These are phyloP conservation scores for Zarea fungicola DNA, from an alignment of 2,329 filamentous ascomycete genomes.

Conservation along the genomic window DNA sequence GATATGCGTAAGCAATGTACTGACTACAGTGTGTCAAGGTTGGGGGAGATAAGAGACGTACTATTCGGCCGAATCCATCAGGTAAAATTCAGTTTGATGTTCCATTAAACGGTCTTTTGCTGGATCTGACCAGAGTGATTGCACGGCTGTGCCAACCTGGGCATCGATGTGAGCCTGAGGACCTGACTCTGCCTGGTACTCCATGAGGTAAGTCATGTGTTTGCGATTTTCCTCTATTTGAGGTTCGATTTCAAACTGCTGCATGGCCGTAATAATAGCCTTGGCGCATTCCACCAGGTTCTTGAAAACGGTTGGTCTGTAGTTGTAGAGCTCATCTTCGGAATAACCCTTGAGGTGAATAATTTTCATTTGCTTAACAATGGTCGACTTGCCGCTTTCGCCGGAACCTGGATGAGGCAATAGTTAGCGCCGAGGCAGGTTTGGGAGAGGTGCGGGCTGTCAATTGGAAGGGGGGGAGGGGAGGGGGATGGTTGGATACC, in stretches of 20 bases:
- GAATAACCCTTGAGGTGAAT: conserved; percentile 98
- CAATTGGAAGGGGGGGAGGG: conserved; percentile 24
- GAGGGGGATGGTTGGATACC: conserved; percentile 55
- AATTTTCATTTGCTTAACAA: conserved; percentile 99
- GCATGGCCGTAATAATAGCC: conserved; percentile 84
- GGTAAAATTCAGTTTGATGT: conserved; percentile 94
- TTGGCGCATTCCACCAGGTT: conserved; percentile 97
- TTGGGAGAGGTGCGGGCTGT: conserved; percentile 7
- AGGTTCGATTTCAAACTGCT: conserved; percentile 82
- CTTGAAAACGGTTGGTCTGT: conserved; percentile 95
- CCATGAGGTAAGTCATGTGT: conserved; percentile 72
- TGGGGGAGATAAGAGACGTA: conserved; percentile 43
- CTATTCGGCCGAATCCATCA: conserved; percentile 99
- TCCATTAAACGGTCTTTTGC: conserved; percentile 79
- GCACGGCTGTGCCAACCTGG: conserved; percentile 76
- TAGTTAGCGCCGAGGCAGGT: conserved; percentile 16
- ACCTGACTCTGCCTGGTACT: conserved; percentile 87
- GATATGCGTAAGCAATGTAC: background rate
- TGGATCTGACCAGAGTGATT: conserved; percentile 85
- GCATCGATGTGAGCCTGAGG: conserved; percentile 79
- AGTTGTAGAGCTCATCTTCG: conserved; percentile 86
- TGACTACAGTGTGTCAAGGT: background rate
- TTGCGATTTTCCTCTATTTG: conserved; percentile 65
- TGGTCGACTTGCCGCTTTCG: conserved; percentile 97
- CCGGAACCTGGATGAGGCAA: conserved; percentile 66